Evolutionary conservation across 148 eudicot genomes (phyloP).

Genomic region (Camellia granthamiana): DNA sequence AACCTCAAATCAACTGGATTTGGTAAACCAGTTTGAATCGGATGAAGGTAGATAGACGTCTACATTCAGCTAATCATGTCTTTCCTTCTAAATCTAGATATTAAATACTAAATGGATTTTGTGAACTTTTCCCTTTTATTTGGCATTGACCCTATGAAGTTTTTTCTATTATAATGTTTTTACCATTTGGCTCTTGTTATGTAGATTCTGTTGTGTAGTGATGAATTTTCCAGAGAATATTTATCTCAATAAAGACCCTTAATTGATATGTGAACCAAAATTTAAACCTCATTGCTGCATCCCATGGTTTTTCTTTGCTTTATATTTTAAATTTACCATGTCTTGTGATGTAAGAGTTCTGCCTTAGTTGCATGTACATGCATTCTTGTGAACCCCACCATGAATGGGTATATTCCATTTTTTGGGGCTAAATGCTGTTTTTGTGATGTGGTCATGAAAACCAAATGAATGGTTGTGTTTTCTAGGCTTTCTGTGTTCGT

Average conservation of each 20-base stretch:
- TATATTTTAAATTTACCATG: neutral
- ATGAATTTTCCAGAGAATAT: neutral
- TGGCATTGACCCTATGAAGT: neutral
- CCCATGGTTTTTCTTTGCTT: neutral
- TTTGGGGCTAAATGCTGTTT: neutral
- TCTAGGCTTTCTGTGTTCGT: neutral
- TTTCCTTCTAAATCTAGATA: neutral
- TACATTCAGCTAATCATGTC: constrained; percentile 2
- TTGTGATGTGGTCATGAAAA: neutral
- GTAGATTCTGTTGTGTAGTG: neutral
- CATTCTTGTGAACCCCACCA: neutral
- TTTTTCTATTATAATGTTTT: neutral
- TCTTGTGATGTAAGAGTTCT: neutral
- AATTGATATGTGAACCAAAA: neutral
- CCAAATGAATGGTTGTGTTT: neutral
- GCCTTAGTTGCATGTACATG: constrained; percentile 1
- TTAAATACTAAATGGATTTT: neutral
- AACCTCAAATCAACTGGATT: constrained; percentile 33
- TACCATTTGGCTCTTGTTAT: neutral
- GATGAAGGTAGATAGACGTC: constrained; percentile 44
- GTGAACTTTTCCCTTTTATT: neutral
- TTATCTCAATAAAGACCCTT: neutral
- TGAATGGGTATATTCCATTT: neutral
- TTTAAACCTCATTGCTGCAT: neutral
- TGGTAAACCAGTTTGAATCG: constrained; percentile 39